Evolutionary conservation across 768 basidiomycete species (phyloP).

Genomic region (Psilocybe cyanescens): DNA sequence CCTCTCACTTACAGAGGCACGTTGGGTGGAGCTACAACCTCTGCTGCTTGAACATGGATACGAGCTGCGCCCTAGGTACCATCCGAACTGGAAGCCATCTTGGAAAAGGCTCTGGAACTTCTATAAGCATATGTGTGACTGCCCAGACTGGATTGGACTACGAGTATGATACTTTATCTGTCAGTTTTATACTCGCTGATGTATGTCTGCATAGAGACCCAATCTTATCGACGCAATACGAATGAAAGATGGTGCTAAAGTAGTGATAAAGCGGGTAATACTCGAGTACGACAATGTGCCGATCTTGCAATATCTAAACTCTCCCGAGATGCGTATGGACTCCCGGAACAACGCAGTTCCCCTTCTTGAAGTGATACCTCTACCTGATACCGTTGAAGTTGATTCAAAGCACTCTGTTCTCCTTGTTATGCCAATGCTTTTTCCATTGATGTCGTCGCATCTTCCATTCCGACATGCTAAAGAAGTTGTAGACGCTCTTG

Average conservation of each 20-base stretch:
- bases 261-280: constrained; percentile 4
- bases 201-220: no score
- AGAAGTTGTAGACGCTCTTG: constrained; percentile 25
- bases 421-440: constrained; percentile 26
- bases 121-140: no score
- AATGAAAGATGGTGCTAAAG: constrained; percentile 1
- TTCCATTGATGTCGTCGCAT: constrained; percentile 6
- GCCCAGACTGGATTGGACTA: no score
- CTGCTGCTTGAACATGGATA: no score
- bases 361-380: constrained; percentile 24
- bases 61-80: no score
- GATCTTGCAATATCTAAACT: constrained; percentile 16
- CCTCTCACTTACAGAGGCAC: no score
- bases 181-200: no score
- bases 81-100: no score
- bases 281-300: not conserved
- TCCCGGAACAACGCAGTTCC: constrained; percentile 27
- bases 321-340: constrained; percentile 10
- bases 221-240: not conserved
- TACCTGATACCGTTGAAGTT: constrained; percentile 16
- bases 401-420: constrained; percentile 4
- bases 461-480: constrained; percentile 24
- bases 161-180: no score
- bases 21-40: no score
- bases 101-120: no score